These are phyloP conservation scores for Linnemannia elongata DNA, from an alignment of 192 early-diverging fungal species.

Conservation along the genomic window DNA sequence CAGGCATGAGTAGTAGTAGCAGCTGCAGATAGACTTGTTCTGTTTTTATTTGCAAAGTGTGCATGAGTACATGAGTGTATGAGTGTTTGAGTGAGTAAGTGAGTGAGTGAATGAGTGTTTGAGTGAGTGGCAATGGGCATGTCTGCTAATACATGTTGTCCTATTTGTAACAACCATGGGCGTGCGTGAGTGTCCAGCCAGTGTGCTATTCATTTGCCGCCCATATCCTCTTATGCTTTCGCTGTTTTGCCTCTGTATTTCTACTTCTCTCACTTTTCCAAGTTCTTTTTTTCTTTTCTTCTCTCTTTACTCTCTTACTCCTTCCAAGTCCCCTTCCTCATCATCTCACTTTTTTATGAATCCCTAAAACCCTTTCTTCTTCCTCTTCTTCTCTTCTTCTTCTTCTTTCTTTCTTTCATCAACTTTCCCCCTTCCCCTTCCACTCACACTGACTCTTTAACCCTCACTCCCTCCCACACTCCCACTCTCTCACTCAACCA, in stretches of 20 bases:
- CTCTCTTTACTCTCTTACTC: constrained; percentile 3
- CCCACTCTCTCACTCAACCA: neutral
- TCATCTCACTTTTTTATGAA: constrained; percentile 9
- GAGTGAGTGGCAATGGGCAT: no score
- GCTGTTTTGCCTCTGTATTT: neutral
- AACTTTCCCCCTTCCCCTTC: neutral
- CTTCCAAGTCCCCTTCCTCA: constrained; percentile 10
- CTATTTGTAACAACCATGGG: no score
- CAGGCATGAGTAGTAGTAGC: no score
- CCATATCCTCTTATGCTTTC: neutral
- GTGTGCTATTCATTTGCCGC: neutral
- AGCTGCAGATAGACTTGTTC: no score
- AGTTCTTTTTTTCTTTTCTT: neutral
- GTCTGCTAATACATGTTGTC: no score
- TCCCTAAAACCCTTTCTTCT: neutral
- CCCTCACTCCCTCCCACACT: neutral
- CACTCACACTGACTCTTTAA: neutral
- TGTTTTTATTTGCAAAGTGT: no score
- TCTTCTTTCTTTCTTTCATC: neutral
- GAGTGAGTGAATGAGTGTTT: no score
- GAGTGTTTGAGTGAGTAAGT: no score
- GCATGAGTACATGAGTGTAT: no score
- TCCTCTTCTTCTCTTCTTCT: neutral
- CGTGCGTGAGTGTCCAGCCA: no score
- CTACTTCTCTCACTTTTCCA: neutral